Base-by-base conservation (phyloP, 148 eudicot genomes). In the Silene latifolia region DNA sequence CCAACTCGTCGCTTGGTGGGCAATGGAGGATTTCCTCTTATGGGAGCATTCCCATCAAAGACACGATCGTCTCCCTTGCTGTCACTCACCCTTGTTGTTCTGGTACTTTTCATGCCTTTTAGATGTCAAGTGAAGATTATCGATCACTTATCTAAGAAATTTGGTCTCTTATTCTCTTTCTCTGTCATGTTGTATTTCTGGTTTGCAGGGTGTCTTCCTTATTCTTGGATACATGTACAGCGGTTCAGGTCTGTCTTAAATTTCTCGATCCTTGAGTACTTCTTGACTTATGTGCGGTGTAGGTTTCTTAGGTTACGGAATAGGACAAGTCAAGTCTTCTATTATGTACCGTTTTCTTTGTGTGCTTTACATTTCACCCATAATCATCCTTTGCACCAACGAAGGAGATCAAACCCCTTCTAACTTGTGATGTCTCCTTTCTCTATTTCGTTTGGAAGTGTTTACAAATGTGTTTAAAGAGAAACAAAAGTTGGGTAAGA, bases 161-260 rank as follows among this genome's bases (percentile, higher is more conserved):
- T 63, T 62, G 24, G 56, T 67, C 42, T 67, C 71, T 67, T n/a
- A 67, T 74, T 72, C 53, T 67, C 35, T 25, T 54, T 42, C 11
- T 46, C 29, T 42, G 7, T 65, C 53, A 17, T 44, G 11, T 39
- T 57, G 44, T 78, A 35, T 56, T 76, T 5, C 0, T 59, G 61
- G 63, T 57, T 81, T 86, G 85, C 90, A 92, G 98, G 98, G 98
- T 71, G 87, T 90, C 44, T 74, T 92, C 78, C 90, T 92, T 71
- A 84, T 90, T 74, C 69, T 90, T 83, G 96, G 93, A 58, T 92
- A 92, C 81, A 32, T 92, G 32, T 92, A 92, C 80, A 89, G 88
- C 80, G 90, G 91, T 73, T 88, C 98, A 81, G 98, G 98, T 92
- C 47, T 47, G 7, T 47, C 27, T 25, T 51, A 46, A 23, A 39